These are phyloP conservation scores for Trichodelitschia bisporula DNA, from an alignment of 495 filamentous ascomycete species.

Conservation along the genomic window DNA sequence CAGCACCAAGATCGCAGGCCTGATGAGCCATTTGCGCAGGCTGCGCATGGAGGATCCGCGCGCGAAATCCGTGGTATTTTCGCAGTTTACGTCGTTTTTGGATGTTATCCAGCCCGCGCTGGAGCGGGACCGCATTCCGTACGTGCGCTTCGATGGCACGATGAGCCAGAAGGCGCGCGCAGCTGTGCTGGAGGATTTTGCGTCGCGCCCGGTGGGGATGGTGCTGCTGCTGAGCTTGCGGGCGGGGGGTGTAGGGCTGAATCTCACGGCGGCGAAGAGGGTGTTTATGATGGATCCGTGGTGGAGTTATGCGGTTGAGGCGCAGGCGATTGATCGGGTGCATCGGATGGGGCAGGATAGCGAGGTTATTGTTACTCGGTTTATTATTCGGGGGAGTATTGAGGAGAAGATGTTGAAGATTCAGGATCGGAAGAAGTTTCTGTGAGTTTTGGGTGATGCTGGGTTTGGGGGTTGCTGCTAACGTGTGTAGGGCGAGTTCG, in stretches of 20 bases:
- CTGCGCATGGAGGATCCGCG: slow-evolving; percentile 31
- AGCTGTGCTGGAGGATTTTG: slow-evolving; percentile 48
- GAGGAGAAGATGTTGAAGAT: slow-evolving; percentile 86
- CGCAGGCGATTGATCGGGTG: slow-evolving; percentile 95
- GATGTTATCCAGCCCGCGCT: slow-evolving; percentile 70
- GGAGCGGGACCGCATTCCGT: slow-evolving; percentile 39
- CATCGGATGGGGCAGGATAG: slow-evolving; percentile 89
- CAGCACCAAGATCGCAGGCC: slow-evolving; percentile 64
- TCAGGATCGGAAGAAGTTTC: slow-evolving; percentile 89
- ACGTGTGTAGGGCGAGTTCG: slow-evolving; percentile 45
- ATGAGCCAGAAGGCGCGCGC: slow-evolving; percentile 71
- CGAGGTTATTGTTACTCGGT: slow-evolving; percentile 65
- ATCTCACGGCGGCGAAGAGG: slow-evolving; percentile 63
- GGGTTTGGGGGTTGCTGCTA: background rate
- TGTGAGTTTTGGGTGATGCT: slow-evolving; percentile 27
- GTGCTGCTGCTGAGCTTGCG: slow-evolving; percentile 67
- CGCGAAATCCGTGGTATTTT: slow-evolving; percentile 85
- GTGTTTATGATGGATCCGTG: slow-evolving; percentile 99
- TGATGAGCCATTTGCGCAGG: slow-evolving; percentile 47
- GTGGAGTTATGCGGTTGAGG: slow-evolving; percentile 96
- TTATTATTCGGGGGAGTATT: slow-evolving; percentile 73
- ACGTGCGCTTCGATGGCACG: slow-evolving; percentile 72
- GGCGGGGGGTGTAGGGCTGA: slow-evolving; percentile 83
- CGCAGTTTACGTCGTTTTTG: slow-evolving; percentile 91
- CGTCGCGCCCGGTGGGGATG: slow-evolving; percentile 17